Evolutionary conservation across 2,329 filamentous ascomycete species (phyloP).

Genomic region (Microdochium nivale): DNA sequence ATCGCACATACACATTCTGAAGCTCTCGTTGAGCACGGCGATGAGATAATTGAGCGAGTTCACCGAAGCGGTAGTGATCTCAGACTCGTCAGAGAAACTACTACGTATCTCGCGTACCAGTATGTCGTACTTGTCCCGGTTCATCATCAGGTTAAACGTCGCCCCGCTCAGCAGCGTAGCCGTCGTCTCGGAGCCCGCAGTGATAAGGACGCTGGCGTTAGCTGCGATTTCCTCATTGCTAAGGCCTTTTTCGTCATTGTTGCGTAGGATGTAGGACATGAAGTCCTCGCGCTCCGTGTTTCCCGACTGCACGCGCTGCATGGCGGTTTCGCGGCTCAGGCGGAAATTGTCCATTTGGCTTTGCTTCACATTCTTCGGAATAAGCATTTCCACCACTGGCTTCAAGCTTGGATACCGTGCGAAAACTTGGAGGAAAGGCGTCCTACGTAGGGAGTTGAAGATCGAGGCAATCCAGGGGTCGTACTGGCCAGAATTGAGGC

Average conservation of each 20-base stretch:
- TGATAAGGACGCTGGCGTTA: constrained; percentile 23
- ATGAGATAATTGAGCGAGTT: constrained; percentile 27
- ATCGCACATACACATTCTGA: constrained; percentile 27
- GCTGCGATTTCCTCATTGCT: constrained; percentile 9
- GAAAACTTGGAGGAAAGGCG: neutral
- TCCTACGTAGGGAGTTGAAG: neutral
- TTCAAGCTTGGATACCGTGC: no score
- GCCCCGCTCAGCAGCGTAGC: constrained; percentile 33
- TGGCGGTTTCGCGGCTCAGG: neutral
- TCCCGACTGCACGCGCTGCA: neutral
- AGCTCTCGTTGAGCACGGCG: constrained; percentile 31
- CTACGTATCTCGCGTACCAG: constrained; percentile 29
- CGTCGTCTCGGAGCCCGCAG: constrained; percentile 42
- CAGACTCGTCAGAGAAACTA: constrained; percentile 23
- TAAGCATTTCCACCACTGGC: no score
- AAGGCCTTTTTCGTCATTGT: constrained; percentile 3
- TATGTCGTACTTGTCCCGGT: constrained; percentile 21
- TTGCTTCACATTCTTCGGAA: no score
- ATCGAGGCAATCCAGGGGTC: constrained; percentile 25
- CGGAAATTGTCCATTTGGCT: no score
- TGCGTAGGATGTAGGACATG: neutral
- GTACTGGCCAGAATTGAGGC: constrained; percentile 21
- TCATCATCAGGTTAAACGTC: constrained; percentile 28
- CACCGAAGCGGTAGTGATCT: constrained; percentile 27
- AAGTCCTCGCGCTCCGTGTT: neutral